Base-by-base conservation (phyloP, 2,329 filamentous ascomycete genomes). In the Diaporthe sp. region DNA sequence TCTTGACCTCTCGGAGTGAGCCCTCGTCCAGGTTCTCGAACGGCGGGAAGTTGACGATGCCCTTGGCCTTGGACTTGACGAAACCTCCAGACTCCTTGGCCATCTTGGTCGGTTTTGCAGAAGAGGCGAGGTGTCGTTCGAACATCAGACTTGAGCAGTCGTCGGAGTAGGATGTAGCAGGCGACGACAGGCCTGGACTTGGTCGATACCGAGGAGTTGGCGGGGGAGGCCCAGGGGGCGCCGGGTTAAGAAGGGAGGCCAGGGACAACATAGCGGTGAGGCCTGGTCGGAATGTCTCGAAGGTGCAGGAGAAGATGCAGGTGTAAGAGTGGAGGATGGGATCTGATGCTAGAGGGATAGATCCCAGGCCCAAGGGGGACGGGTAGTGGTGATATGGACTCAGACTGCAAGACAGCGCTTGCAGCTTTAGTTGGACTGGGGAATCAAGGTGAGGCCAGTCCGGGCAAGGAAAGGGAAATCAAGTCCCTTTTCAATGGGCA, bases 21-120 rank as follows among this genome's bases (percentile, higher is more conserved):
- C 86, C 82, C 34, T 89, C 87, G 78, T 93, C 90, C 44, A 93
- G 84, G 63, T 89, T 86, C 81, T 98, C 94, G 81, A 91, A 93
- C 0, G 96, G 94, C 25, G 89, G 90, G 81, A 93, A 98, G 81
- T 93, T 93, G 79, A 97, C 87, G 39, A 89, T 85, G 4, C 94
- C 94, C 77, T 92, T 91, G 44, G 91, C 86, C 75, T 89, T 88
- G 63, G 90, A 90, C 79, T 90, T 91, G 39, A 88, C 87, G 81
- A 93, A 92, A 10, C 93, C 84, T 0, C 91, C 88, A 39, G 88
- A 89, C 79, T 94, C 91, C 82, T 94, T 95, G 75, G 89, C 85
- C 80, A 92, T 86, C 84, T 92, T 94, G 70, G 70, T 28, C 78
- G 88, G 87, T 80, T 87, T 90, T 78, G 82, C 77, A 31, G 76